phyloP scores from a whole-genome alignment of 2,329 filamentous ascomycete species.

The Stachybotrys chlorohalonatus region DNA sequence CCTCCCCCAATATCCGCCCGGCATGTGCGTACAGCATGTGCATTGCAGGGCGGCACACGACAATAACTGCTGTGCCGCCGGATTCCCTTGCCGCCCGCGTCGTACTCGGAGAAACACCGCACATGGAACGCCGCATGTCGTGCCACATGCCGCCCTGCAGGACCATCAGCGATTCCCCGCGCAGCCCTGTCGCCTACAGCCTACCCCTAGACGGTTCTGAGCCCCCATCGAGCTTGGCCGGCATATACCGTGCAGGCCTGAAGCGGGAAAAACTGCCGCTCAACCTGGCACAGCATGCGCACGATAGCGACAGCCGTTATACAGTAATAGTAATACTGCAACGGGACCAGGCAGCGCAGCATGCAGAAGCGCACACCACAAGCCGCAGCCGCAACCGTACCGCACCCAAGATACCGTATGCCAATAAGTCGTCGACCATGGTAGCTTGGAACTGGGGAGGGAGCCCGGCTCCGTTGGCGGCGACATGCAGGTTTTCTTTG shows the following conservation, averaged over 20 bases:
- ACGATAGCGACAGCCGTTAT: neutral
- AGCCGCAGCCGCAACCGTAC: too few species aligned
- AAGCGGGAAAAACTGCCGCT: neutral
- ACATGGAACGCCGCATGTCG: neutral
- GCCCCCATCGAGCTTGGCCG: neutral
- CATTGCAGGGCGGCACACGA: too few species aligned
- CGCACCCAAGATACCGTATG: too few species aligned
- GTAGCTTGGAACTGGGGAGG: neutral
- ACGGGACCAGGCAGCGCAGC: too few species aligned
- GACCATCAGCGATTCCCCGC: too few species aligned
- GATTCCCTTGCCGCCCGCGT: neutral
- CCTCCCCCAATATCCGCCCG: too few species aligned
- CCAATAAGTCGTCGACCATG: neutral
- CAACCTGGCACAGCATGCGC: neutral
- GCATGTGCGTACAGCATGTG: too few species aligned
- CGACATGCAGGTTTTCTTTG: too few species aligned
- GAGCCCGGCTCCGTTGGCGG: too few species aligned
- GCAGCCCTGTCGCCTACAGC: neutral
- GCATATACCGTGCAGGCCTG: neutral
- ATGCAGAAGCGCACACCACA: too few species aligned
- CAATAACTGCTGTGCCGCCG: neutral
- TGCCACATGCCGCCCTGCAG: neutral
- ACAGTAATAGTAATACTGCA: neutral
- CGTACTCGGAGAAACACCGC: neutral
- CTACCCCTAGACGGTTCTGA: neutral